Conservation (phyloP, 371 early-diverging fungal genomes). For the Sporodiniella umbellata region DNA sequence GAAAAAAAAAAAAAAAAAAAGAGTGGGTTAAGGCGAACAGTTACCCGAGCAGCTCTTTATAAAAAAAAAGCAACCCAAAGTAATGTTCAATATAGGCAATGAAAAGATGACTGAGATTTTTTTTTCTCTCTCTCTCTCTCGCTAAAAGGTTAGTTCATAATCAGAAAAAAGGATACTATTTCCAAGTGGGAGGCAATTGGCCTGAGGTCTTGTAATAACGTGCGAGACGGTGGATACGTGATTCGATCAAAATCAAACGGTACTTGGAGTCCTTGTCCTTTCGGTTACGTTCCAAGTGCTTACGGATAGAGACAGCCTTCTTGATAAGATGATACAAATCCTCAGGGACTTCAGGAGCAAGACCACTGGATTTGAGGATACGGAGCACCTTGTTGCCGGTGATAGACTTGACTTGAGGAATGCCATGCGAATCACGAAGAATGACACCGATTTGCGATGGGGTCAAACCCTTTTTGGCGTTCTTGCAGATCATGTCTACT, state of each 20-base stretch:
- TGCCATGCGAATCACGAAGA: constrained; percentile 98
- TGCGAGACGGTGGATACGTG: constrained; percentile 98
- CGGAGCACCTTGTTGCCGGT: constrained; percentile 97
- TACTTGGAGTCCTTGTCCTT: constrained; percentile 99
- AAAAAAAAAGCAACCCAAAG: not conserved
- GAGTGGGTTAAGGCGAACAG: constrained; percentile 38
- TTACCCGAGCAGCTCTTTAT: constrained; percentile 29
- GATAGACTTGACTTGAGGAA: constrained; percentile 95
- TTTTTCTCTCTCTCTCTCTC: not conserved
- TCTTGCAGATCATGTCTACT: constrained; percentile 96
- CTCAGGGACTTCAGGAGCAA: constrained; percentile 96
- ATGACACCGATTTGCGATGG: constrained; percentile 99
- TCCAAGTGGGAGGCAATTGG: constrained; percentile 98
- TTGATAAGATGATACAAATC: constrained; percentile 99
- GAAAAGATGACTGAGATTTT: not conserved
- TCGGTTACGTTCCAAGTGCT: constrained; percentile 99
- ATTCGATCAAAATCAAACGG: constrained; percentile 98
- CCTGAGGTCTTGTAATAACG: constrained; percentile 99
- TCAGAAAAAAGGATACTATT: constrained; percentile 70
- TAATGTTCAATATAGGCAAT: constrained; percentile 29
- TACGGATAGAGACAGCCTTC: constrained; percentile 99
- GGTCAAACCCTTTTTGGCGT: constrained; percentile 99
- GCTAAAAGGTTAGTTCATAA: constrained; percentile 9
- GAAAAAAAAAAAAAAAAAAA: constrained; percentile 18
- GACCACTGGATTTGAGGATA: constrained; percentile 87